Evolutionary conservation across 2,329 filamentous ascomycete genomes (phyloP).

Genomic region (Fusarium gaditjirri): DNA sequence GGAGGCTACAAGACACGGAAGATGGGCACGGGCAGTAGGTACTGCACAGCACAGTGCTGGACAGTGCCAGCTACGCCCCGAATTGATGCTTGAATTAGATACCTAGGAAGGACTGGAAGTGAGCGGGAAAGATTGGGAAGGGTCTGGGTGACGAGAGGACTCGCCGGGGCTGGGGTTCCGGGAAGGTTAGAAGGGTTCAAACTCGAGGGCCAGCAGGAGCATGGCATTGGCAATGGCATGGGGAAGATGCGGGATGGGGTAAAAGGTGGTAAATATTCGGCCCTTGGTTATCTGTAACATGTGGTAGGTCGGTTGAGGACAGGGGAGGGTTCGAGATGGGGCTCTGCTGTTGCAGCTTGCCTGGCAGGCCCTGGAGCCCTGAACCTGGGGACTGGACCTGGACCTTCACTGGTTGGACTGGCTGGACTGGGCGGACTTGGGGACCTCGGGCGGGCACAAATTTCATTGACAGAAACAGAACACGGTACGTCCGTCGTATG

Average conservation of each 20-base stretch:
- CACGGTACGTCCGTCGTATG: background rate
- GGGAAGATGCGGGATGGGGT: conserved; percentile 36
- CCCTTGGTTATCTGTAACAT: conserved; percentile 39
- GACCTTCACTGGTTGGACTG: background rate
- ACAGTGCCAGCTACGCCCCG: conserved; percentile 30
- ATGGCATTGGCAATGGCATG: conserved; percentile 5
- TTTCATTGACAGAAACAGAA: conserved; percentile 26
- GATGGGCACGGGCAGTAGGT: background rate
- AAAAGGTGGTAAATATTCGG: conserved; percentile 39
- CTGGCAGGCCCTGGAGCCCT: background rate
- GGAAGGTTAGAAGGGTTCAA: conserved; percentile 35
- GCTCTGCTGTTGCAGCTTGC: conserved; percentile 36
- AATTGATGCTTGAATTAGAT: conserved; percentile 27
- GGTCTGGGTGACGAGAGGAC: conserved; percentile 18
- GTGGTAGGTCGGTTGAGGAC: conserved; percentile 34
- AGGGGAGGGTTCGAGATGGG: conserved; percentile 39
- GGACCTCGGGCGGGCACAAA: conserved; percentile 6
- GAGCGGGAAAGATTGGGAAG: background rate
- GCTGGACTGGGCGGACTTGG: background rate
- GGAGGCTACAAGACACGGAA: background rate
- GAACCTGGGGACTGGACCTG: background rate
- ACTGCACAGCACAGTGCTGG: background rate
- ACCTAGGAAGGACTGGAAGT: conserved; percentile 11
- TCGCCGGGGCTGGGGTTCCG: conserved; percentile 36
- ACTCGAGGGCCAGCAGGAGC: conserved; percentile 3